Percentiles rank a stretch among this genome's conserved stretches.
Evolutionary conservation across 352 stramenopile species (phyloP).

Genomic region (Plasmopara muralis): DNA sequence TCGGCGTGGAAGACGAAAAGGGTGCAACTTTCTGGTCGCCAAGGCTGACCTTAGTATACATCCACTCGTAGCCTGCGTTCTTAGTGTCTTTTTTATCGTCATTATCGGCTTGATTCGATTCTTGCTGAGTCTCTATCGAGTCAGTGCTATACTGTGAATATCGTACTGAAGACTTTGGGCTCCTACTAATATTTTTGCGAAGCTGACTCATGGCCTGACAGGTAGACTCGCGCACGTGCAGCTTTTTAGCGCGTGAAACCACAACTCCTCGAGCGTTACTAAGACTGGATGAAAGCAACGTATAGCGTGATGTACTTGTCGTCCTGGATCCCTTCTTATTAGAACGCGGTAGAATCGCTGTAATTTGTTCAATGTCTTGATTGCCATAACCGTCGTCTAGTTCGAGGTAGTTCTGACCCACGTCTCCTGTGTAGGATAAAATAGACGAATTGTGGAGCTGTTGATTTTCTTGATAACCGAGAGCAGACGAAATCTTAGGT

Average conservation of each 20-base stretch:
- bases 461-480: conserved; percentile 20
- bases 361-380: conserved; percentile 6
- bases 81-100: conserved; percentile 5
- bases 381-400: conserved; percentile 6
- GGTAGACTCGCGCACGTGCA: conserved; percentile 25
- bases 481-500: conserved; percentile 16
- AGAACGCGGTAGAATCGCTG: not conserved
- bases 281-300: conserved; percentile 19
- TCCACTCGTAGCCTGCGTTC: conserved; percentile 11
- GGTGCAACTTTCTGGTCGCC: conserved; percentile 3
- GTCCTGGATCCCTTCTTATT: not conserved
- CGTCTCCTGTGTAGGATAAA: conserved; percentile 19
- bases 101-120: conserved; percentile 14
- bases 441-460: conserved; percentile 22
- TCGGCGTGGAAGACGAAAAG: not conserved
- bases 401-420: conserved; percentile 24
- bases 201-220: conserved; percentile 18
- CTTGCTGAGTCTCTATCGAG: not conserved
- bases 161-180: conserved; percentile 1
- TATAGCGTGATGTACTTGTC: conserved; percentile 7
- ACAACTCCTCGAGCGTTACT: conserved; percentile 13
- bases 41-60: conserved; percentile 20
- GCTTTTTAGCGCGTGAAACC: conserved; percentile 10
- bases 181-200: conserved; percentile 14
- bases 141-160: not conserved